Percentiles rank a stretch among this genome's conserved stretches.
Evolutionary conservation across 2,329 filamentous ascomycete species (phyloP).

Genomic region (Lasiodiplodia sp.): DNA sequence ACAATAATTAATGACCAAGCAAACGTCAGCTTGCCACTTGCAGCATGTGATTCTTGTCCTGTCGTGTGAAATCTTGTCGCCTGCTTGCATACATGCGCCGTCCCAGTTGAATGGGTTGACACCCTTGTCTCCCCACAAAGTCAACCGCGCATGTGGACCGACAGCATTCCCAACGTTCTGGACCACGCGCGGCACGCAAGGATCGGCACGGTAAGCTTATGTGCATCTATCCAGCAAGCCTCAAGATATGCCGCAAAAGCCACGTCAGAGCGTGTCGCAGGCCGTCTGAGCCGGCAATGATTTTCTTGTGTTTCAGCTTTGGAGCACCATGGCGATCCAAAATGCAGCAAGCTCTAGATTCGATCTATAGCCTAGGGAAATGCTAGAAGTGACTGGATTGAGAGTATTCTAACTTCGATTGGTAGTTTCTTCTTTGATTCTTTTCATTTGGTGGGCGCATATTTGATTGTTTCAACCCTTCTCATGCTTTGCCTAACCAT

Average conservation of each 20-base stretch:
- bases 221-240: not conserved
- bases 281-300: not conserved
- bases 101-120: not conserved
- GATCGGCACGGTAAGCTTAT: not conserved
- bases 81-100: not conserved
- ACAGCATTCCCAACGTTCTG: not conserved
- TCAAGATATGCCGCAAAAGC: not conserved
- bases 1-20: not conserved
- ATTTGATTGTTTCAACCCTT: too few relatives aligned
- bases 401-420: too few relatives aligned
- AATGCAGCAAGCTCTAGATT: not conserved
- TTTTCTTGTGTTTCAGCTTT: not conserved
- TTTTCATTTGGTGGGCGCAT: too few relatives aligned
- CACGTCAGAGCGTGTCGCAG: not conserved
- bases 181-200: not conserved
- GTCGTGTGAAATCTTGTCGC: not conserved
- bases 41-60: not conserved
- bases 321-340: not conserved
- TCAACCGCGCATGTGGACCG: not conserved
- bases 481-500: too few relatives aligned
- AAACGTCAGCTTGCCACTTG: not conserved
- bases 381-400: too few relatives aligned
- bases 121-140: not conserved
- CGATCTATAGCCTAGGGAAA: too few relatives aligned
- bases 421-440: too few relatives aligned